Conservation (phyloP, 2,329 filamentous ascomycete species). For the Paecilomyces fulvus region DNA sequence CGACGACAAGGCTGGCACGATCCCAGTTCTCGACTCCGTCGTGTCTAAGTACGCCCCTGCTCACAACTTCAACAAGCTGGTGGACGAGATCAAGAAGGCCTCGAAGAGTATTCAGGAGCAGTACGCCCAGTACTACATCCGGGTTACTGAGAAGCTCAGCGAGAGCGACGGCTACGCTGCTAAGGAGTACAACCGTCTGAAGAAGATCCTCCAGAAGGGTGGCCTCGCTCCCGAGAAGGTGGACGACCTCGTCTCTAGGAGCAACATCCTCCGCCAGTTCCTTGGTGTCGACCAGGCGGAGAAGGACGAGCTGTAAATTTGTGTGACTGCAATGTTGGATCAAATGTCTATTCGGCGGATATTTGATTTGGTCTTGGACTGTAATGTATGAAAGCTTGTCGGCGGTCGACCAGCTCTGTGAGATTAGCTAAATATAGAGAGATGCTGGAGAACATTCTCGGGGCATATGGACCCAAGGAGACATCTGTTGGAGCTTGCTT, state of each 20-base stretch:
- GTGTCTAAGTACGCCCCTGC: slow-evolving; percentile 60
- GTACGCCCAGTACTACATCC: slow-evolving; percentile 90
- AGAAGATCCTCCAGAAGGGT: slow-evolving; percentile 76
- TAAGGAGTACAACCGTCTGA: slow-evolving; percentile 77
- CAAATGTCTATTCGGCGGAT: background rate
- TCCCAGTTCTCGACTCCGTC: slow-evolving; percentile 67
- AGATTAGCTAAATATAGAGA: background rate
- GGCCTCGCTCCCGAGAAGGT: slow-evolving; percentile 76
- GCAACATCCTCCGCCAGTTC: slow-evolving; percentile 81
- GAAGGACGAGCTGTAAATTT: slow-evolving; percentile 63
- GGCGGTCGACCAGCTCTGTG: background rate
- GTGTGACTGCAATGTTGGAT: background rate
- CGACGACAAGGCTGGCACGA: slow-evolving; percentile 68
- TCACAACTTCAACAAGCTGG: slow-evolving; percentile 57
- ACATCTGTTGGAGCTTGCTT: background rate
- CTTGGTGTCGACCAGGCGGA: slow-evolving; percentile 42
- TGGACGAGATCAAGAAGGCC: slow-evolving; percentile 63
- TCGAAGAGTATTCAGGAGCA: slow-evolving; percentile 62
- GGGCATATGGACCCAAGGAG: background rate
- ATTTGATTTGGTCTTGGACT: background rate
- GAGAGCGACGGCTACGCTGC: slow-evolving; percentile 68
- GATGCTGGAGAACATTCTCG: background rate
- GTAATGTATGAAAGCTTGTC: background rate
- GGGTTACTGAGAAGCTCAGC: slow-evolving; percentile 76
- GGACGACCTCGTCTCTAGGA: slow-evolving; percentile 77